Percentiles rank a stretch among this genome's conserved stretches.
Evolutionary conservation across 2,329 filamentous ascomycete species (phyloP).

Genomic region (Penicillium sp.): DNA sequence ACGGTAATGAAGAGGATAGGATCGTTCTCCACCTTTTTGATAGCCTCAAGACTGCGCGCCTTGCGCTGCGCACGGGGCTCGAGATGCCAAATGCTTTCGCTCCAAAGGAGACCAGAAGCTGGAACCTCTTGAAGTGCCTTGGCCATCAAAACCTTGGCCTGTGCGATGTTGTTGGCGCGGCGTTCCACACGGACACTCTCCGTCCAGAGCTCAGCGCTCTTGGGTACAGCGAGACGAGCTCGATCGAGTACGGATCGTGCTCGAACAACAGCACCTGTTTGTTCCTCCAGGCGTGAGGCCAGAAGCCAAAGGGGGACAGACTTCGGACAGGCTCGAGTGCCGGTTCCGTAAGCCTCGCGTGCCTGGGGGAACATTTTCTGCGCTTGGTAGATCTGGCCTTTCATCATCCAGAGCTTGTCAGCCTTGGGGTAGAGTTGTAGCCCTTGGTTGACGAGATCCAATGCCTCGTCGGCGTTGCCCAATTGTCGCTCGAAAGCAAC

Average conservation of each 20-base stretch:
- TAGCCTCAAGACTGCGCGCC: slow-evolving; percentile 84
- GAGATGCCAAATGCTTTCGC: slow-evolving; percentile 91
- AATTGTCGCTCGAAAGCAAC: slow-evolving; percentile 88
- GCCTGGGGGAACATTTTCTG: slow-evolving; percentile 77
- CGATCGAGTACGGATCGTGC: slow-evolving; percentile 91
- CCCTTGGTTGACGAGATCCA: slow-evolving; percentile 83
- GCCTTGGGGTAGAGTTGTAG: slow-evolving; percentile 80
- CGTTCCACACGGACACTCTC: slow-evolving; percentile 93
- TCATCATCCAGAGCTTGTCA: slow-evolving; percentile 96
- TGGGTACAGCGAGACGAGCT: slow-evolving; percentile 81
- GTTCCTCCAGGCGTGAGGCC: slow-evolving; percentile 83
- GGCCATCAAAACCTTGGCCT: slow-evolving; percentile 91
- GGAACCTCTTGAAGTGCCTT: slow-evolving; percentile 89
- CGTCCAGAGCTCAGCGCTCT: slow-evolving; percentile 79
- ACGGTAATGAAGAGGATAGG: slow-evolving; percentile 85
- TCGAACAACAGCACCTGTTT: slow-evolving; percentile 77
- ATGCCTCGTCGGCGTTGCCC: slow-evolving; percentile 72
- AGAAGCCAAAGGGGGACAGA: slow-evolving; percentile 88
- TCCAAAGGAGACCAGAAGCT: slow-evolving; percentile 82
- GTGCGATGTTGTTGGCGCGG: slow-evolving; percentile 74
- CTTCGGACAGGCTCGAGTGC: slow-evolving; percentile 79
- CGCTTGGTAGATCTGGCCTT: slow-evolving; percentile 93
- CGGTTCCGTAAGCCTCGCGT: slow-evolving; percentile 82
- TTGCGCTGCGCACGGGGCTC: slow-evolving; percentile 90
- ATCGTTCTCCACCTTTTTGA: slow-evolving; percentile 95